Evolutionary conservation across 1,139 yeast genomes (phyloP), one percentile per base, ranked within the genome.

Genomic region (Geotrichum siamense): DNA sequence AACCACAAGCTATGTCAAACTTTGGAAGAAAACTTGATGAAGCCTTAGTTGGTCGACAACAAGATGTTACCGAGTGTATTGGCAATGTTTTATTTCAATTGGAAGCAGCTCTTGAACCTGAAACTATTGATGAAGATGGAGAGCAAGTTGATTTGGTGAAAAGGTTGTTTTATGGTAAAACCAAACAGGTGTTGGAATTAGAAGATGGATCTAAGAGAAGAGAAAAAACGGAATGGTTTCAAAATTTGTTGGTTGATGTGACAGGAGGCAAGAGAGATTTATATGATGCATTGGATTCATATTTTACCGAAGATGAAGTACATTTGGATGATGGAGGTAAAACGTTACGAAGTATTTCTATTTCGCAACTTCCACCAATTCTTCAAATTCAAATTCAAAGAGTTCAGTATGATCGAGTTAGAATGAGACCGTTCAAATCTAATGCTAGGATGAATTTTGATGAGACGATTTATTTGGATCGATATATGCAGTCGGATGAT

Each of bases 31-130:
- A 55, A 27, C 54, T 57, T 20, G 54, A 55, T 37, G 46, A 50
- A 30, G 58, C 58, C 6, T 31, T 39, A 17, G 8, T 33, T 35
- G 42, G 31, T 15, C 35, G 35, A 13, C 98, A 91, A 60, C 97
- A 91, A 61, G 98, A 91, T 67, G 97, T 91, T 13, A 86, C 96
- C 0, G 98, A 91, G 60, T 89, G 97, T 63, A 87, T 91, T 56
- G 95, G 89, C 45, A 91, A 91, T 61, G 96, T 91, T 3, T 70
- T 89, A n/a, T 84, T 81, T 52, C 97, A 89, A 60, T 69, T 89
- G 25, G 96, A 89, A 58, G 84, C 94, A 10, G 94, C 96, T 0
- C 70, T 84, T 50, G 78, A 75, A 39, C 94, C 96, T 0, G 61
- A 61, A 2, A 65, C 82, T 29, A 84, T 79, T 43, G 77, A 74